Evolutionary conservation across 257 asterid genomes (phyloP), one percentile per base, ranked within the genome.

Genomic region (Forsythia suspensa): DNA sequence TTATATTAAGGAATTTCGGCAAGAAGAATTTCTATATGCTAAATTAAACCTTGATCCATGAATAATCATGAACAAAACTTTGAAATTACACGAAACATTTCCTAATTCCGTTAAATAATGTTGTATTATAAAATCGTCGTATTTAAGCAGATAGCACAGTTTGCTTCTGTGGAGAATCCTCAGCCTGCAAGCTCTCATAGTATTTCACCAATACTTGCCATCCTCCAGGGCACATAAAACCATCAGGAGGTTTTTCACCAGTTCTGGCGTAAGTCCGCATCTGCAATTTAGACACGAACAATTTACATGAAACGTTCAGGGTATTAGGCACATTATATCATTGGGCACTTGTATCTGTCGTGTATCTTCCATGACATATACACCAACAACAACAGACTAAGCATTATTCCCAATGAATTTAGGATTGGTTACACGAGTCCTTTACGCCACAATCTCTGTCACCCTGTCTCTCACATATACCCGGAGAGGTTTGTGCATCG

Each of bases 141-240:
- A 48, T 59, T 88, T 85, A 89, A 68, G 95, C 93, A 67, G 83
- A 48, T 5, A 82, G 76, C 73, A 87, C 86, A 21, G 91, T 52
- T 21, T 90, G 88, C 55, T 83, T 88, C 79, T 80, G 75, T 42
- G 81, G 46, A 34, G 86, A 85, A 59, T 91, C 97, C 86, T 90
- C 92, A 29, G 93, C 87, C 79, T 91, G 97, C 87, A 93, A 83
- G 84, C 97, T 89, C 83, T 86, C 86, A 5, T 93, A 93, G 87
- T 91, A 91, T 79, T 80, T 88, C 69, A 93, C 97, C 91, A 91
- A 65, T 34, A 91, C 97, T 71, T 91, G 78, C 97, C 98, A 93
- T 78, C 98, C 98, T 3, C 92, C 85, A 0, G 94, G 96, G 65
- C 98, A 90, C 98, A 91, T 93, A 46, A 93, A 93, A 24, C 97